These are phyloP conservation scores for Umbelopsis sp. DNA, from an alignment of 371 early-diverging fungal genomes.

Conservation along the genomic window DNA sequence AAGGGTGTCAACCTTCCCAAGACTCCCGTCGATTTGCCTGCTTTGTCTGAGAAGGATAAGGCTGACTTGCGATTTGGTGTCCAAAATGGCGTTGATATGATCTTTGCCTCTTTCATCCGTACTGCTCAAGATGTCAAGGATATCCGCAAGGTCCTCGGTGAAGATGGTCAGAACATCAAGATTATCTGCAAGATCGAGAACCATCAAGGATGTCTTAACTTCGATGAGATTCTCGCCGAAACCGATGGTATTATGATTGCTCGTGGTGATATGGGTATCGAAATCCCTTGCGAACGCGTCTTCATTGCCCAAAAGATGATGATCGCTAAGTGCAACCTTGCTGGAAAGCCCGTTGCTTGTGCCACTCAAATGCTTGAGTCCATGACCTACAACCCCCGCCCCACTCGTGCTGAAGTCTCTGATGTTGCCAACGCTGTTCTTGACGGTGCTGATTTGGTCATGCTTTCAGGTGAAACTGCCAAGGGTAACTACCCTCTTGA, in stretches of 20 bases:
- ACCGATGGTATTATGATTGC: constrained; percentile 99
- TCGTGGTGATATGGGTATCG: constrained; percentile 96
- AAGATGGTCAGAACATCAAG: constrained; percentile 81
- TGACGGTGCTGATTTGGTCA: constrained; percentile 96
- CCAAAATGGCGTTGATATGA: constrained; percentile 89
- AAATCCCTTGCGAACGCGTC: constrained; percentile 89
- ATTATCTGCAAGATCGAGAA: constrained; percentile 95
- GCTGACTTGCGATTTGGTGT: constrained; percentile 88
- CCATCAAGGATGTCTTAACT: constrained; percentile 88
- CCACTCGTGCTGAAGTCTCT: constrained; percentile 97
- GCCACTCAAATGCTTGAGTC: constrained; percentile 99
- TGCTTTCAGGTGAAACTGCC: constrained; percentile 98
- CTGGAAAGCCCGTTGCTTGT: constrained; percentile 92
- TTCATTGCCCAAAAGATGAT: constrained; percentile 96
- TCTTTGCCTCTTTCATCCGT: constrained; percentile 96
- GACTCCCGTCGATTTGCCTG: constrained; percentile 82
- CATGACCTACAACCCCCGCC: constrained; percentile 93
- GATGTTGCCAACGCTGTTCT: constrained; percentile 97
- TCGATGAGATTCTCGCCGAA: constrained; percentile 91
- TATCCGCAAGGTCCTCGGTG: constrained; percentile 79
- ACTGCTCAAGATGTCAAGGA: constrained; percentile 86
- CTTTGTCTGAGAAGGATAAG: constrained; percentile 92
- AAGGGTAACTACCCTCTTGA: constrained; percentile 81
- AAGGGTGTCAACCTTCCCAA: constrained; percentile 90
- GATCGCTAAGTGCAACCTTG: constrained; percentile 89